Conservation (phyloP, 140 eudicot species). For the Bidens hawaiensis region DNA sequence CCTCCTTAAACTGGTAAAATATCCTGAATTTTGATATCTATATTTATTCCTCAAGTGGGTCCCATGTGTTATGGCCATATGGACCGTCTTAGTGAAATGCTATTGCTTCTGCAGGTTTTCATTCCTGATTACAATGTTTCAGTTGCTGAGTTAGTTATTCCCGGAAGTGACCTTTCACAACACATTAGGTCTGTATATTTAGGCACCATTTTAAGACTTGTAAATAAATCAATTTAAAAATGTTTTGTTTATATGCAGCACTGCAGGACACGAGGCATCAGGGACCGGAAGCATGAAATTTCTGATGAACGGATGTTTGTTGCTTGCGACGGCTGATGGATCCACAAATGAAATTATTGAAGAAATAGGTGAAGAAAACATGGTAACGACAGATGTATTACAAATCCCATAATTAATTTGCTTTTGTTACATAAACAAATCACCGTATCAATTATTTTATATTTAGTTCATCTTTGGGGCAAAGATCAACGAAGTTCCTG, state of each 20-base stretch:
- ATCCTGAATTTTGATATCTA: not conserved
- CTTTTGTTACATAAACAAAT: conserved; percentile 3
- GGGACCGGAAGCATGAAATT: conserved; percentile 76
- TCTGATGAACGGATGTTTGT: conserved; percentile 59
- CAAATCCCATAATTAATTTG: not conserved
- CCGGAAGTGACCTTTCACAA: conserved; percentile 71
- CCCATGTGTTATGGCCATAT: not conserved
- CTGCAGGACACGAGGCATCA: conserved; percentile 69
- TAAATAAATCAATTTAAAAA: not conserved
- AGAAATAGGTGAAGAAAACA: conserved; percentile 60
- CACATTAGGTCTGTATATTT: conserved; percentile 45
- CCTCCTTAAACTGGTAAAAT: conserved; percentile 52
- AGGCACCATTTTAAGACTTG: not conserved
- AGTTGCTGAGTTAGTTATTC: conserved; percentile 63
- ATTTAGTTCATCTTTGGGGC: conserved; percentile 57
- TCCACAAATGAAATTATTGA: conserved; percentile 54
- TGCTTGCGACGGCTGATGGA: conserved; percentile 62
- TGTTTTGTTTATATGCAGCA: conserved; percentile 34
- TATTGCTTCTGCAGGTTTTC: conserved; percentile 36
- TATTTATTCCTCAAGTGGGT: not conserved
- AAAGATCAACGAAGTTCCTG: conserved; percentile 47
- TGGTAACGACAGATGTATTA: conserved; percentile 30
- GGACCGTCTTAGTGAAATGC: not conserved
- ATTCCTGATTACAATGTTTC: conserved; percentile 67
- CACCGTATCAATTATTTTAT: not conserved